Percentiles rank a stretch among this genome's conserved stretches.
These are phyloP conservation scores for Hura crepitans DNA, from an alignment of 441 rosid species.

Conservation along the genomic window DNA sequence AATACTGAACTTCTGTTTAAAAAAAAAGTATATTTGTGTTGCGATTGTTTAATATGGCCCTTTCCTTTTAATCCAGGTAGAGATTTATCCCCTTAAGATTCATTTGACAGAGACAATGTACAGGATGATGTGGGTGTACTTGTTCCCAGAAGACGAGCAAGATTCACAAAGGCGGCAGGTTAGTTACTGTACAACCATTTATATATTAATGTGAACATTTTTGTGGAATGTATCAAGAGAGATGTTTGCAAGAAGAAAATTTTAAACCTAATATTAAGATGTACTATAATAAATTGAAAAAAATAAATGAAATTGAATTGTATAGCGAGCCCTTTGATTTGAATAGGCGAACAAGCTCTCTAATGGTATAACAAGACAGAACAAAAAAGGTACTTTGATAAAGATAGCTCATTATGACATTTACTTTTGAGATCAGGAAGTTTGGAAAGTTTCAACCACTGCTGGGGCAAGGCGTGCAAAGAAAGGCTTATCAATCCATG, in stretches of 20 bases:
- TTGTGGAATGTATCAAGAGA: too few relatives aligned
- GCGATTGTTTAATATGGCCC: constrained; percentile 16
- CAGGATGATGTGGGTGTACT: constrained; percentile 94
- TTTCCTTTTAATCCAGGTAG: constrained; percentile 52
- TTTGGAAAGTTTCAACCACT: constrained; percentile 95
- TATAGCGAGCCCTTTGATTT: background rate
- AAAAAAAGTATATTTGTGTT: background rate
- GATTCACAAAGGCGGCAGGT: constrained; percentile 97
- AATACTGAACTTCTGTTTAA: background rate
- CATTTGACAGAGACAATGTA: constrained; percentile 95
- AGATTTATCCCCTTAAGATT: constrained; percentile 91
- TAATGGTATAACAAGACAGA: constrained; percentile 1
- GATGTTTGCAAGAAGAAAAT: background rate
- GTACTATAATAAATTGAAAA: too few relatives aligned
- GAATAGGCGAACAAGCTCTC: constrained; percentile 15
- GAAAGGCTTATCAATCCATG: constrained; percentile 63
- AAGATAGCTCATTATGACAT: constrained; percentile 17
- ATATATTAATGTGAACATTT: background rate
- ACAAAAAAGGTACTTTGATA: background rate
- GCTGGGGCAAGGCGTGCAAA: constrained; percentile 81
- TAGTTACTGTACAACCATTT: background rate
- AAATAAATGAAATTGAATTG: background rate
- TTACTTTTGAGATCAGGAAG: constrained; percentile 57
- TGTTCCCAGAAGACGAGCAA: constrained; percentile 95
- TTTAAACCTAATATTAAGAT: background rate